These are phyloP conservation scores for Rhodotorula sp. DNA, from an alignment of 1,284 basidiomycete species.

Conservation along the genomic window DNA sequence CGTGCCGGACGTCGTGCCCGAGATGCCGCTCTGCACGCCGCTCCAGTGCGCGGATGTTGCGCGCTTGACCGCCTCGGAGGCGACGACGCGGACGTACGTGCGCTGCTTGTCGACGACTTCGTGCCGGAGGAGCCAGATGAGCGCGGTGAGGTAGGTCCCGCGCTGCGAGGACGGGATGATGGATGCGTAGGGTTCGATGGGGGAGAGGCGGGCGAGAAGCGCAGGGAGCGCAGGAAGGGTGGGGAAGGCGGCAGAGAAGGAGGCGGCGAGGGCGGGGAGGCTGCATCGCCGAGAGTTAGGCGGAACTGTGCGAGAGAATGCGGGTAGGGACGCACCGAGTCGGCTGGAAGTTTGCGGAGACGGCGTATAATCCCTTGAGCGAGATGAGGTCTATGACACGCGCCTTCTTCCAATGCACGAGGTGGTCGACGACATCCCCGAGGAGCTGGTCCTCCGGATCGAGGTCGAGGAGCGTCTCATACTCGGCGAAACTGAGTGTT, in stretches of 20 bases:
- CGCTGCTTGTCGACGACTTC: slow-evolving; percentile 84
- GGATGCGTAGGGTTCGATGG: slow-evolving; percentile 66
- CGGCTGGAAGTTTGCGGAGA: slow-evolving; percentile 46
- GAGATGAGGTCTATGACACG: slow-evolving; percentile 84
- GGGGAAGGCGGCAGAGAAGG: slow-evolving; percentile 71
- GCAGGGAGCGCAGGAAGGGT: slow-evolving; percentile 70
- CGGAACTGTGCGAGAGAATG: neutral
- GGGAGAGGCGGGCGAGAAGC: slow-evolving; percentile 71
- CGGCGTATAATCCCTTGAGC: slow-evolving; percentile 77
- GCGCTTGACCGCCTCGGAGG: slow-evolving; percentile 70
- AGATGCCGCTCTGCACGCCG: slow-evolving; percentile 46
- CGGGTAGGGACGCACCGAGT: slow-evolving; percentile 22
- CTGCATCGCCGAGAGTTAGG: neutral
- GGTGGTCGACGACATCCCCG: slow-evolving; percentile 48
- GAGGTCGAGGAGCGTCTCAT: slow-evolving; percentile 45
- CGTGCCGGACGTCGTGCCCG: neutral
- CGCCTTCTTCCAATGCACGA: slow-evolving; percentile 85
- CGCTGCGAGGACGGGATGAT: slow-evolving; percentile 67
- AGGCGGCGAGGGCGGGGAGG: slow-evolving; percentile 46
- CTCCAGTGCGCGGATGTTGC: slow-evolving; percentile 48
- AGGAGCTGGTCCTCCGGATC: slow-evolving; percentile 33
- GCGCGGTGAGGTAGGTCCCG: slow-evolving; percentile 72
- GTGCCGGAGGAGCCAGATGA: slow-evolving; percentile 88
- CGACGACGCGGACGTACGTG: slow-evolving; percentile 79
- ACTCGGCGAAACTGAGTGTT: slow-evolving; percentile 49